Evolutionary conservation across 345 rosid species (phyloP).

Genomic region (Eucalyptus fibrosa): DNA sequence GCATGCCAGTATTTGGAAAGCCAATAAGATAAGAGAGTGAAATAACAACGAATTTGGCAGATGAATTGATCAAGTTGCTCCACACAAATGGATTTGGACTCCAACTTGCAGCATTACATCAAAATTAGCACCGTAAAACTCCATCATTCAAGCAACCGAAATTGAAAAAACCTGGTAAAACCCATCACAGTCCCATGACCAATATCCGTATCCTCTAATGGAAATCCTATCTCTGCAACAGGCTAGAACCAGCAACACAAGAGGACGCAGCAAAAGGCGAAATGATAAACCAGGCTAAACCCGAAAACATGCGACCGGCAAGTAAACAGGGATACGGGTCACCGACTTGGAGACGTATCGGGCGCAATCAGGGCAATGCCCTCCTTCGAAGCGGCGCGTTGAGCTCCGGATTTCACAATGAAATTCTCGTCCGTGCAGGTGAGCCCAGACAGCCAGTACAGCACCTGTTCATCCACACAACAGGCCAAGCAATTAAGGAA

Average conservation of each 20-base stretch:
- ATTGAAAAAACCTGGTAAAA: not conserved
- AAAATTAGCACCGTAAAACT: not conserved
- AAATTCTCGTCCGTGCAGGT: slow-evolving; percentile 91
- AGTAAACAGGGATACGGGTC: not conserved
- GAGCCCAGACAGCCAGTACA: slow-evolving; percentile 89
- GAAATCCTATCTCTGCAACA: not conserved
- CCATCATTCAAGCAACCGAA: not conserved
- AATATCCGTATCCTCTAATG: not conserved
- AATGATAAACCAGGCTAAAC: not conserved
- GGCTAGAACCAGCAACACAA: not conserved
- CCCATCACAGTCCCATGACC: not conserved
- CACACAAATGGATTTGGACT: not conserved
- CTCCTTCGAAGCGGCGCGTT: slow-evolving; percentile 63
- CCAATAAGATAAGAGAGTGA: not conserved
- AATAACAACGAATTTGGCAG: not conserved
- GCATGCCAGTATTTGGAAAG: not conserved
- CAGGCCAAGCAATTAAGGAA: not conserved
- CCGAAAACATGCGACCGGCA: not conserved
- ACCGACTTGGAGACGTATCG: slow-evolving; percentile 83
- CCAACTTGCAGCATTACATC: not conserved
- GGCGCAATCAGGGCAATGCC: slow-evolving; percentile 78
- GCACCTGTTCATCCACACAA: slow-evolving; percentile 31
- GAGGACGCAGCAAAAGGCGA: not conserved
- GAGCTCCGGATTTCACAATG: slow-evolving; percentile 76
- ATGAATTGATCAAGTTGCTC: not conserved